phyloP scores from a whole-genome alignment of 129 eudicot species.

The Flaveria bidentis region DNA sequence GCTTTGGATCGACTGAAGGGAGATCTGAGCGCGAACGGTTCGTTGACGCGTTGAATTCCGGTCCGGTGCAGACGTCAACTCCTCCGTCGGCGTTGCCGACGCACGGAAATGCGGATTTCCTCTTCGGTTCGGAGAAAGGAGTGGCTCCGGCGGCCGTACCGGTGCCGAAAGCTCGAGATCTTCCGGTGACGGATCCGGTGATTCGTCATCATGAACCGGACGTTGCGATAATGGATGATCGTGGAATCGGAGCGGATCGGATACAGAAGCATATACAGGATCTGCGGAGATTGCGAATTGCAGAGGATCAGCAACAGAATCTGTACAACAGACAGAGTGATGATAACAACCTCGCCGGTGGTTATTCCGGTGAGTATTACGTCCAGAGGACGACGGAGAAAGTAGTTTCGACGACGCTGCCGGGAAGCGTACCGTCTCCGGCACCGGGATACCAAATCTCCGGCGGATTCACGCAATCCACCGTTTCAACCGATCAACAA shows the following conservation, averaged over 20 bases:
- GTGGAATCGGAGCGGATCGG: slow-evolving; percentile 56
- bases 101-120: slow-evolving; percentile 57
- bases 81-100: slow-evolving; percentile 34
- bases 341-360: slow-evolving; percentile 46
- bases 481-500: slow-evolving; percentile 50
- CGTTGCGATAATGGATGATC: slow-evolving; percentile 40
- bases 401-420: slow-evolving; percentile 37
- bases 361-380: slow-evolving; percentile 52
- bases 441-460: slow-evolving; percentile 52
- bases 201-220: slow-evolving; percentile 37
- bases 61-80: slow-evolving; percentile 45
- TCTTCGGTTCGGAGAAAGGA: slow-evolving; percentile 77
- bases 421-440: slow-evolving; percentile 42
- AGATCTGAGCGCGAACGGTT: slow-evolving; percentile 72
- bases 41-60: slow-evolving; percentile 84
- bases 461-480: slow-evolving; percentile 48
- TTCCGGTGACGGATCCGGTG: slow-evolving; percentile 26
- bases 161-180: slow-evolving; percentile 33
- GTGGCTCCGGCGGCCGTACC: slow-evolving; percentile 29
- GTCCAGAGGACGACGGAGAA: slow-evolving; percentile 53
- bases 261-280: slow-evolving; percentile 81
- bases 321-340: slow-evolving; percentile 58
- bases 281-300: slow-evolving; percentile 57
- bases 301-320: slow-evolving; percentile 55
- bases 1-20: slow-evolving; percentile 63